Percentiles rank a stretch among this genome's conserved stretches.
phyloP scores from a whole-genome alignment of 768 basidiomycete genomes.

The Neoboletus magnificus region DNA sequence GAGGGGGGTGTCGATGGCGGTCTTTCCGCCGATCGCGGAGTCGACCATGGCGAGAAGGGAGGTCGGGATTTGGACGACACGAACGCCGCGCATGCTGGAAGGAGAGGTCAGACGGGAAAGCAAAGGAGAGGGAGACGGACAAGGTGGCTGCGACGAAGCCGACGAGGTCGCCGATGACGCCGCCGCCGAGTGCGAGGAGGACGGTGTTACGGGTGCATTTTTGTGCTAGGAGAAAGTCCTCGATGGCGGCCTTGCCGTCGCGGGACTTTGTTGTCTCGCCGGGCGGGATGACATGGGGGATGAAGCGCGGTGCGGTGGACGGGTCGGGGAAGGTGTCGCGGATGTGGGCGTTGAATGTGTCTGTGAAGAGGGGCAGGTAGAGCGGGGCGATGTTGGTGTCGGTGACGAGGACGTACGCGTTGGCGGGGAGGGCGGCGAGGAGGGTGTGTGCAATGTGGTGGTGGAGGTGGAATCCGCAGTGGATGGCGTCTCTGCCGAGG shows the following conservation, averaged over 20 bases:
- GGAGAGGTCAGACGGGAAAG: neutral
- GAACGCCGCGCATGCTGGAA: constrained; percentile 93
- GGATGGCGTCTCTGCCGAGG: constrained; percentile 81
- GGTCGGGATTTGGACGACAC: constrained; percentile 94
- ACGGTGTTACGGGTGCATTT: constrained; percentile 93
- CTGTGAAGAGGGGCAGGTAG: constrained; percentile 66
- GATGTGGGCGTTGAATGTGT: constrained; percentile 56
- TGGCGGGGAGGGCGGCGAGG: constrained; percentile 64
- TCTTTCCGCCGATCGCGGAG: constrained; percentile 96
- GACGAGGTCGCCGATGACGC: constrained; percentile 94
- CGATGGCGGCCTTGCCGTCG: constrained; percentile 87
- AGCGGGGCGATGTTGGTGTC: constrained; percentile 86
- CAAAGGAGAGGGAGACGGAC: constrained; percentile 42
- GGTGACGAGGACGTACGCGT: constrained; percentile 88
- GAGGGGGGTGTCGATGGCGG: constrained; percentile 97
- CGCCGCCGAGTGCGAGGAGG: constrained; percentile 90
- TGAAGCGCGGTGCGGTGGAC: constrained; percentile 54
- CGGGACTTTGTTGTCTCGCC: constrained; percentile 93
- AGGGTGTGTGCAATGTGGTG: constrained; percentile 81
- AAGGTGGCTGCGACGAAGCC: constrained; percentile 98
- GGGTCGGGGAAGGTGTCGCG: constrained; percentile 14
- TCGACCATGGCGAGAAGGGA: constrained; percentile 98
- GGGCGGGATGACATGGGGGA: constrained; percentile 77
- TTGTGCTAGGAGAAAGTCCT: constrained; percentile 87
- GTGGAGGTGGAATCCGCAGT: constrained; percentile 90